Percentiles rank a stretch among this genome's conserved stretches.
Evolutionary conservation across 2,329 filamentous ascomycete species (phyloP).

Genomic region (Thielaviopsis musarum): DNA sequence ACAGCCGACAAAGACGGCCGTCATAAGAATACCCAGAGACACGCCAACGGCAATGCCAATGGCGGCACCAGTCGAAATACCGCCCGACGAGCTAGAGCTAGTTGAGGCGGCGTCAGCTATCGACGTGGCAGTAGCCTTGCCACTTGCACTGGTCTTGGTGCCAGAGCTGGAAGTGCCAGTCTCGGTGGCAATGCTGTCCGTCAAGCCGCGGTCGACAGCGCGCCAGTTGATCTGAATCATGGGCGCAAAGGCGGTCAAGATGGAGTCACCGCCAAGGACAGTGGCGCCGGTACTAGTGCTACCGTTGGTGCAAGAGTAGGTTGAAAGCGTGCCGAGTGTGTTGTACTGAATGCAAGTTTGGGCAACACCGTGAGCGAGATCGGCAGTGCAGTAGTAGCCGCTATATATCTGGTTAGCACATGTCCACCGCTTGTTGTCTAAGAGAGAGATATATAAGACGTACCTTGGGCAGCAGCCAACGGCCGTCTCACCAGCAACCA

Average conservation of each 20-base stretch:
- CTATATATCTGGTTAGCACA: conserved; percentile 5
- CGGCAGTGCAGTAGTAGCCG: conserved; percentile 14
- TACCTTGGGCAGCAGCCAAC: conserved; percentile 20
- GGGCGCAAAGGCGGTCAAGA: conserved; percentile 14
- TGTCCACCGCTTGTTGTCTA: background rate
- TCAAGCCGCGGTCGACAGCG: conserved; percentile 14
- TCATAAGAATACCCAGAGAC: conserved; percentile 9
- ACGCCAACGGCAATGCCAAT: conserved; percentile 15
- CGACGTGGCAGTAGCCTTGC: background rate
- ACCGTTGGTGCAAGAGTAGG: conserved; percentile 7
- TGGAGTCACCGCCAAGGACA: background rate
- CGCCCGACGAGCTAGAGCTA: background rate
- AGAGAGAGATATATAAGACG: conserved; percentile 12
- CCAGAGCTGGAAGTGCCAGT: background rate
- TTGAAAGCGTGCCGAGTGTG: conserved; percentile 12
- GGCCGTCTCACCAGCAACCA: conserved; percentile 18
- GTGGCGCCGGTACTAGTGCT: conserved; percentile 5
- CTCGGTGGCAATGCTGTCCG: conserved; percentile 6
- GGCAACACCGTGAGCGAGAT: conserved; percentile 14
- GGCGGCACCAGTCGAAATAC: conserved; percentile 10
- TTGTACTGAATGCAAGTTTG: conserved; percentile 12
- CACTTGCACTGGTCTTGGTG: background rate
- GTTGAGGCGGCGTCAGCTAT: conserved; percentile 4
- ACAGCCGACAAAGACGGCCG: conserved; percentile 5
- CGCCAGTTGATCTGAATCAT: conserved; percentile 19